Percentiles rank a stretch among this genome's conserved stretches.
phyloP scores from a whole-genome alignment of 225 moss, liverwort and hornwort species.

The Anthoceros angustus region DNA sequence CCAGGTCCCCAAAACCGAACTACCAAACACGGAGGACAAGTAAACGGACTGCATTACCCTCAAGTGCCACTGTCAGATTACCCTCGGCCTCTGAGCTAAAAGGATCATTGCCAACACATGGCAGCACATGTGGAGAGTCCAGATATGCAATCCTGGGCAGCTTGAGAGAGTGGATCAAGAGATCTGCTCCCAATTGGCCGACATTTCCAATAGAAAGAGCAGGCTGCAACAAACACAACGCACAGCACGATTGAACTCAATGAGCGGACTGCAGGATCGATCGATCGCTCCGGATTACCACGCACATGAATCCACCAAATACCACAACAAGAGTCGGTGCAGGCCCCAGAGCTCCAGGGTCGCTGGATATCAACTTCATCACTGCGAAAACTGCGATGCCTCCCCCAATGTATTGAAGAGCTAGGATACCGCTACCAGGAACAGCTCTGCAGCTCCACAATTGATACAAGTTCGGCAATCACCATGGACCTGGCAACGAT shows the following conservation, averaged over 20 bases:
- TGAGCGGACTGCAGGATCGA: too few species aligned
- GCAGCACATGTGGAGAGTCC: conserved; percentile 71
- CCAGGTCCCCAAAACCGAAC: background rate
- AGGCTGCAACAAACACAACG: conserved; percentile 40
- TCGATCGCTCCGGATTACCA: too few species aligned
- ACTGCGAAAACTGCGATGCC: too few species aligned
- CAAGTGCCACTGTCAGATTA: conserved; percentile 56
- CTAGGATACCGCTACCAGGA: too few species aligned
- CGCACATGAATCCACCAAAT: too few species aligned
- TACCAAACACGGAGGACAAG: background rate
- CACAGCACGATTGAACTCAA: background rate
- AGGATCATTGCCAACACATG: conserved; percentile 90
- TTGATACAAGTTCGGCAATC: too few species aligned
- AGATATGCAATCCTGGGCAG: conserved; percentile 55
- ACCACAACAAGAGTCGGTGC: too few species aligned
- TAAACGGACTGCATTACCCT: conserved; percentile 26
- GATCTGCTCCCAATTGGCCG: conserved; percentile 80
- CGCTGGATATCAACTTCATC: too few species aligned
- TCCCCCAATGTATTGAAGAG: too few species aligned
- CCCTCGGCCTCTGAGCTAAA: conserved; percentile 63
- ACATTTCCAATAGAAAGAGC: conserved; percentile 85
- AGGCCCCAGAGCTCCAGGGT: too few species aligned
- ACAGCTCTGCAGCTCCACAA: too few species aligned
- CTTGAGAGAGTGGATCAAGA: conserved; percentile 41
- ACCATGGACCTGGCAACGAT: too few species aligned